Base-by-base conservation (phyloP, 202 grass and related monocot genomes). In the Brachypodium distachyon region DNA sequence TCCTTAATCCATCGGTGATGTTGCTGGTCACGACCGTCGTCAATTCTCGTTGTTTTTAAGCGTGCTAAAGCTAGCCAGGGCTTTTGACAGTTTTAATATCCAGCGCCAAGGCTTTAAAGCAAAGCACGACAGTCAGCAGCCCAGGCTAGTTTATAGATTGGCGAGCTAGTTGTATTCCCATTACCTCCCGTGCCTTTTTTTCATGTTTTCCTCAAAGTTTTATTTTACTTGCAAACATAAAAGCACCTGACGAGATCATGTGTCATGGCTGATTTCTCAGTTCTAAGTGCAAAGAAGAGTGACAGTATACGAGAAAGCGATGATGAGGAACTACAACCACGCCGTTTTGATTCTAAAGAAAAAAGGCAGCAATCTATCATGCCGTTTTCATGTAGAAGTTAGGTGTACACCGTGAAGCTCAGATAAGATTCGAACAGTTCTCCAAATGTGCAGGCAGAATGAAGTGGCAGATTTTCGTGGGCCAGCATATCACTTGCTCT, bases 1-100 rank as follows among this genome's bases (percentile, higher is more conserved):
- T 51, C 18, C 48, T 51, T 58, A 28, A 2, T 8, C 9, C 10
- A 40, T 25, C n/a, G 16, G 27, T 1, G 39, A 33, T 1, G 17
- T 34, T 16, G 38, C 26, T 57, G 49, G 57, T 12, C 3, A 43
- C 75, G 11, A 27, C 50, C 12, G 27, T 14, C 49, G 19, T 48
- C 77, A 28, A 38, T 37, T 71, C 51, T 37, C 29, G 27, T 57
- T 34, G 70, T 49, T 74, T 67, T 57, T 75, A 75, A 67, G 80
- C 80, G 60, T 75, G 60, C 19, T 57, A 14, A 63, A 63, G 60
- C n/a, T 7, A 60, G 28, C 16, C 22, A 6, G 28, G 29, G 31
- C 16, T 61, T 81, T 72, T 11, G 53, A 28, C 57, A 1, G n/a
- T 51, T 50, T 64, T 58, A 79, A 57, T 46, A 46, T 29, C 44